Percentiles rank a stretch among this genome's conserved stretches.
phyloP scores from a whole-genome alignment of 2,329 filamentous ascomycete species.

The Penicillium sp. region DNA sequence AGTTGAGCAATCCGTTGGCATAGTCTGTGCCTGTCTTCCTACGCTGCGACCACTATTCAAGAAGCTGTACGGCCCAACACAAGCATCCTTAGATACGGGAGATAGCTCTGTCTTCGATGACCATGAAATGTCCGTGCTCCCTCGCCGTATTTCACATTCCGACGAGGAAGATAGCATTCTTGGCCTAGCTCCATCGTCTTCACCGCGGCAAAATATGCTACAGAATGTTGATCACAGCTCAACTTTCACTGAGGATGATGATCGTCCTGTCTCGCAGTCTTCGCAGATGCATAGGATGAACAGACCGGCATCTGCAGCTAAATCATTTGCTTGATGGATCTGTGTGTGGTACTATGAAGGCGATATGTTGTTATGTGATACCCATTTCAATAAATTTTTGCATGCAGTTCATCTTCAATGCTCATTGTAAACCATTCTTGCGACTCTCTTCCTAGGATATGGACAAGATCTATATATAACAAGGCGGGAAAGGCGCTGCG shows the following conservation, averaged over 20 bases:
- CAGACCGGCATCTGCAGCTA: conserved; percentile 1
- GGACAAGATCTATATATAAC: too few relatives aligned
- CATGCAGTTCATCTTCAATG: too few relatives aligned
- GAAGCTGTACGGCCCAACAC: conserved; percentile 10
- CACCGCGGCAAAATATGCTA: not conserved
- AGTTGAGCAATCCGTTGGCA: conserved; percentile 30
- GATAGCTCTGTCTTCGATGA: not conserved
- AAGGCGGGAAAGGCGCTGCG: too few relatives aligned
- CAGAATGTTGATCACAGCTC: not conserved
- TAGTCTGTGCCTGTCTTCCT: conserved; percentile 30
- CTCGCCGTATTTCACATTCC: not conserved
- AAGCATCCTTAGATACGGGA: not conserved
- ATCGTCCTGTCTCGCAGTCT: conserved; percentile 1
- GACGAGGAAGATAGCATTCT: conserved; percentile 12
- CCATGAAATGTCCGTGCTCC: not conserved
- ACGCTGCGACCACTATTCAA: conserved; percentile 28
- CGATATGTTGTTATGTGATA: not conserved
- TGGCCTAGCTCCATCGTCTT: not conserved
- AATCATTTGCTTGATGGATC: not conserved
- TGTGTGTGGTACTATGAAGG: not conserved
- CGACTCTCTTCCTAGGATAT: too few relatives aligned
- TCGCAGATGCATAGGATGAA: conserved; percentile 5
- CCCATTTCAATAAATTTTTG: not conserved
- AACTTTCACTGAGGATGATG: not conserved
- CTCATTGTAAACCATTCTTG: too few relatives aligned